Base-by-base conservation (phyloP, 768 basidiomycete genomes). In the Mycena sanguinolenta region DNA sequence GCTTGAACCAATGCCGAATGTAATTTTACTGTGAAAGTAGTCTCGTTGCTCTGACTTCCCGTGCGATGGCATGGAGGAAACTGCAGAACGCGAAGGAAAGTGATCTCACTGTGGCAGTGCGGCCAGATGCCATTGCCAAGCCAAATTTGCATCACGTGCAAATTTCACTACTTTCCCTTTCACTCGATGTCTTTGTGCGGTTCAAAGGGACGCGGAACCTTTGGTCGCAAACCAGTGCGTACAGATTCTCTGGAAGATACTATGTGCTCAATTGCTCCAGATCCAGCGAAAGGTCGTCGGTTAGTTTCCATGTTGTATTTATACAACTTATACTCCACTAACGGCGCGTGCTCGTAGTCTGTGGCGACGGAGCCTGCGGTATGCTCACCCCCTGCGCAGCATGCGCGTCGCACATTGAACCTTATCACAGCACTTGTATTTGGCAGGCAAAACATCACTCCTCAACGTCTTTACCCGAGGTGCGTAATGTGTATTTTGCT, bases 351-450 rank as follows among this genome's bases (percentile, higher is more conserved):
- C 95, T 44, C 93, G 4, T 96, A 30, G 97, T 99, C n/a, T 92
- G 96, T 71, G 97, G 97, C 42, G 97, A 99, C 81, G 97, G 97
- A 74, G 97, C 97, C 63, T 96, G 94, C 76, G 97, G 97, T 93
- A 77, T 67, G 88, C 54, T 80, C 49, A 39, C 58, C 17, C 63
- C 57, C 64, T 27, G 62, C 72, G 58, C 61, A 65, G 55, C 68
- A 63, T 42, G 62, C 57, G 57, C 69, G 68, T 66, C 61, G 72
- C 62, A 65, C 66, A 74, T 76, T 77, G 74, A 73, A 74, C 76
- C 72, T 73, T 52, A 70, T 64, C 65, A 63, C 39, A 72, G 62
- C 27, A 72, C 50, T 65, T 67, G 54, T 42, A n/a, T 55, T 73
- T 69, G 73, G 34, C 74, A 92, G 92, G 92, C 75, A 94, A 95